Percentiles rank a stretch among this genome's conserved stretches.
These are phyloP conservation scores for Trametes cingulata DNA, from an alignment of 768 basidiomycete species.

Conservation along the genomic window DNA sequence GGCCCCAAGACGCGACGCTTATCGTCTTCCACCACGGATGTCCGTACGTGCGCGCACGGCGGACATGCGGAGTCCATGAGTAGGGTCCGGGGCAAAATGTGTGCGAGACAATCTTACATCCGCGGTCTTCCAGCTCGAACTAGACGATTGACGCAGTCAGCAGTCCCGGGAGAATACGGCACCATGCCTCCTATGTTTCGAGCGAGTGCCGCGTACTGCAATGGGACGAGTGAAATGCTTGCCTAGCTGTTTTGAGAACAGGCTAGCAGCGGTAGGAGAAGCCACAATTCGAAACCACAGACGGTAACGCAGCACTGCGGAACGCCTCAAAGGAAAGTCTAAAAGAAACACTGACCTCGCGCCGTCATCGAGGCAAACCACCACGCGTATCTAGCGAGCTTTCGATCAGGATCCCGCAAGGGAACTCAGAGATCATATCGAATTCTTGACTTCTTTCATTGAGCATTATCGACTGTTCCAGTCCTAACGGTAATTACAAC, in stretches of 20 bases:
- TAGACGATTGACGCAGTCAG: not conserved
- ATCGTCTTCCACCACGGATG: too few species aligned
- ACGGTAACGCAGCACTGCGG: too few species aligned
- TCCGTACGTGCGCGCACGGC: not conserved
- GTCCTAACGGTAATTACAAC: slow-evolving; percentile 10
- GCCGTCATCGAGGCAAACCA: not conserved
- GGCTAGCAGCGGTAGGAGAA: too few species aligned
- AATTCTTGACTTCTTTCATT: slow-evolving; percentile 17
- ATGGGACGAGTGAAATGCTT: too few species aligned
- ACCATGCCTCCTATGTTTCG: too few species aligned
- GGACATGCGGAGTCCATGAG: not conserved
- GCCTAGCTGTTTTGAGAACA: too few species aligned
- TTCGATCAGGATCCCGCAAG: not conserved
- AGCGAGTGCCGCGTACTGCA: too few species aligned
- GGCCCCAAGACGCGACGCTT: too few species aligned
- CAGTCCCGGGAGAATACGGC: too few species aligned
- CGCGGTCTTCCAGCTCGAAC: not conserved
- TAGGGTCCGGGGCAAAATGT: not conserved
- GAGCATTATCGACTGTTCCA: slow-evolving; percentile 11
- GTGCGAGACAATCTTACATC: not conserved
- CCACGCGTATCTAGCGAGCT: not conserved
- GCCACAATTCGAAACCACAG: too few species aligned
- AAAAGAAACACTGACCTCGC: not conserved
- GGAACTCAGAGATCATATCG: not conserved
- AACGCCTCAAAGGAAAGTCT: too few species aligned